These are phyloP conservation scores for Fonsecaea pedrosoi DNA, from an alignment of 2,329 filamentous ascomycete genomes.

Conservation along the genomic window DNA sequence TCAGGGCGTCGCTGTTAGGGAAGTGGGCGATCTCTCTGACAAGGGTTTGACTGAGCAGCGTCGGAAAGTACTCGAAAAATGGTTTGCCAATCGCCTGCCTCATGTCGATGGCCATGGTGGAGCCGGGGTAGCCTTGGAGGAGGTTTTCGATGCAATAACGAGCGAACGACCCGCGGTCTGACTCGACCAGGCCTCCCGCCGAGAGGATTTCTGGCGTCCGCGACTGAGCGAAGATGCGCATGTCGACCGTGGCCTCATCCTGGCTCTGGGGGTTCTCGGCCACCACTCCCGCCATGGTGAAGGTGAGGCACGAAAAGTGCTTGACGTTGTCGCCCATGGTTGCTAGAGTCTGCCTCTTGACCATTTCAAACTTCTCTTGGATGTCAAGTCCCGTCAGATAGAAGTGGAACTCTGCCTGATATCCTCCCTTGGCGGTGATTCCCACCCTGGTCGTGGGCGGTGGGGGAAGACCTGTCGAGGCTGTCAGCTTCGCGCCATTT, in stretches of 20 bases:
- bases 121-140: background rate
- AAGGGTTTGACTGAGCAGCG: background rate
- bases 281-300: slow-evolving; percentile 54
- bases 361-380: slow-evolving; percentile 46
- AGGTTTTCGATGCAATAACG: background rate
- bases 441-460: slow-evolving; percentile 54
- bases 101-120: background rate
- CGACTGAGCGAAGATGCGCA: slow-evolving; percentile 54
- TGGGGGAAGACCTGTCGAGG: slow-evolving; percentile 45
- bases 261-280: slow-evolving; percentile 49
- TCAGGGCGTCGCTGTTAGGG: slow-evolving; percentile 6
- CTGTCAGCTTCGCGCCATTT: too few species aligned
- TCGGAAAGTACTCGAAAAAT: background rate
- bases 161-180: background rate
- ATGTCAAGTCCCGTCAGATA: slow-evolving; percentile 51
- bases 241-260: slow-evolving; percentile 51
- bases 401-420: slow-evolving; percentile 50
- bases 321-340: slow-evolving; percentile 40
- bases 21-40: too few species aligned
- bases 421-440: slow-evolving; percentile 49
- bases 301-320: slow-evolving; percentile 56
- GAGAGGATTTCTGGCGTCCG: slow-evolving; percentile 41
- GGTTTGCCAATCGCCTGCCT: background rate
- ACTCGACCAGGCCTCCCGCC: slow-evolving; percentile 34
- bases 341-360: slow-evolving; percentile 48